Evolutionary conservation across 805 yeast species (phyloP), one percentile per base, ranked within the genome.

Genomic region (Saturnispora silvae): DNA sequence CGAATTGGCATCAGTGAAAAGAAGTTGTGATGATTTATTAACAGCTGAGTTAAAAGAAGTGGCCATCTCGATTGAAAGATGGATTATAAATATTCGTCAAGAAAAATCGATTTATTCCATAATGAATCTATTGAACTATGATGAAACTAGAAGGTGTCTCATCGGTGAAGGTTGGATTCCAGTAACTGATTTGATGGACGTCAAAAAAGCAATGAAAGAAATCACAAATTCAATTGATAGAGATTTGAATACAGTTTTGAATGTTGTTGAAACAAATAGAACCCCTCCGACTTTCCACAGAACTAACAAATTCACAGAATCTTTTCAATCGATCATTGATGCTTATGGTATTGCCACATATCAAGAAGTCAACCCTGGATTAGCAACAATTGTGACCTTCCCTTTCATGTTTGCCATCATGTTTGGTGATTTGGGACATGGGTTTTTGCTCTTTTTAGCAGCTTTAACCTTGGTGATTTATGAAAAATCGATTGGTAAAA

Each of bases 161-260:
- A 73, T 89, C 33, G 95, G 94, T 16, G 97, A 94, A 64, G 98
- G 97, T 23, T 92, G 99, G 99, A 65, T 84, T 16, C 97, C 99
- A 28, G 68, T 77, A 16, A 75, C 73, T 44, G 95, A 86, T 43
- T 61, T 87, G 27, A 67, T 68, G 5, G 48, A 61, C n/a, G 75
- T 89, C 40, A 80, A 77, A 44, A 60, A 67, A 28, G 71, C 87
- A 1, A 63, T 92, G 44, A 72, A 78, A 47, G 75, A 72, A 31
- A 70, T 76, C 40, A 72, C 81, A 20, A 77, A 74, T 28, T 55
- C 64, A n/a, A 50, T 62, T 1, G 61, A 60, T 15, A 55, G 64
- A 17, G 60, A 62, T 5, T 56, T 69, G 10, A 72, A 72, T 16
- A 68, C 76, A 11, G 72, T 72, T 31, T 60, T 59, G n/a, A 78